Percentiles rank a stretch among this genome's conserved stretches.
Evolutionary conservation across 2,329 filamentous ascomycete species (phyloP).

Genomic region (Ophiostoma perfectum): DNA sequence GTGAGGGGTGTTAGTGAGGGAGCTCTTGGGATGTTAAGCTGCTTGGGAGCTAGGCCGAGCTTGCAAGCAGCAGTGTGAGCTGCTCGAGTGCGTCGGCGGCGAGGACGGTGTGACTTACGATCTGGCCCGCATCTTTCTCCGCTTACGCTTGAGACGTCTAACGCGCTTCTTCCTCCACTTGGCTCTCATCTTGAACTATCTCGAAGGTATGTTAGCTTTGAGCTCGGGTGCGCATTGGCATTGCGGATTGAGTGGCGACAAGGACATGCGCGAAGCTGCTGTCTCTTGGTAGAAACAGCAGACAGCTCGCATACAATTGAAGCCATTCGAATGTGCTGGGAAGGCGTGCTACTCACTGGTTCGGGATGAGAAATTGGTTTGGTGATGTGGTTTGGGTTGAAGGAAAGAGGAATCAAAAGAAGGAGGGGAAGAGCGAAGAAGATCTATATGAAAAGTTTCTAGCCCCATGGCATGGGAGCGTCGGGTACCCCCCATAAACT

Average conservation of each 20-base stretch:
- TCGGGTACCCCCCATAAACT: neutral
- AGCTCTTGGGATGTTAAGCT: neutral
- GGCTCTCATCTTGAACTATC: constrained; percentile 68
- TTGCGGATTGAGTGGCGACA: neutral
- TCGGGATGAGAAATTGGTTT: constrained; percentile 42
- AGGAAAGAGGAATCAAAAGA: constrained; percentile 17
- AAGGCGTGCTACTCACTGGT: constrained; percentile 30
- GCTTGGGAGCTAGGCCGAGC: neutral
- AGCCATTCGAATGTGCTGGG: neutral
- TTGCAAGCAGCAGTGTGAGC: neutral
- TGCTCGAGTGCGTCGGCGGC: neutral
- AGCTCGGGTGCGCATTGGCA: neutral
- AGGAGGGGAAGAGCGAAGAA: constrained; percentile 12
- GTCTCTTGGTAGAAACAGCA: neutral
- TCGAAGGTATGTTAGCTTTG: constrained; percentile 26
- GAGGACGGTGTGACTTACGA: constrained; percentile 59
- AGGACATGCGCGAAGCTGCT: neutral
- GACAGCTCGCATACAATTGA: neutral
- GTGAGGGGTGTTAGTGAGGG: constrained; percentile 14
- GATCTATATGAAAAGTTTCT: constrained; percentile 17
- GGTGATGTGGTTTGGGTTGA: constrained; percentile 37
- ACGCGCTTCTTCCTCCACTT: constrained; percentile 99
- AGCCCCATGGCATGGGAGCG: constrained; percentile 11
- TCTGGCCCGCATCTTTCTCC: constrained; percentile 98
- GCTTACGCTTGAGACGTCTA: constrained; percentile 98